Evolutionary conservation across 306 rosid genomes (phyloP), one percentile per base, ranked within the genome.

Genomic region (Vigna unguiculata): DNA sequence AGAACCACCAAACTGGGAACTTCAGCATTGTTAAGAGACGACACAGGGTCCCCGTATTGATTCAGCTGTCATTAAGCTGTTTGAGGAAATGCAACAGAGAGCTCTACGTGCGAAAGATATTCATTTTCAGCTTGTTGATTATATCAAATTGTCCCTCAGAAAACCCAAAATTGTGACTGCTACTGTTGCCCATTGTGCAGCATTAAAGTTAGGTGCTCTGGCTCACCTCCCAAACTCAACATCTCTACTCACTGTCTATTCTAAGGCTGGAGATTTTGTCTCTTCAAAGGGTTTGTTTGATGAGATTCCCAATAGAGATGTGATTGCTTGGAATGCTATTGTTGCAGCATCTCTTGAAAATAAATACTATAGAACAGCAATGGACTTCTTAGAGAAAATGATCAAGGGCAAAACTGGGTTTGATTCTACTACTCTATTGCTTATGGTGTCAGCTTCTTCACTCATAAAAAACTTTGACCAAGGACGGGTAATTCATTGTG

Each of bases 351-450:
- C 75, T 45, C 75, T 85, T 47, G 78, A 73, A 68, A 76, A 79
- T 71, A 83, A 83, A 12, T 82, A 57, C 66, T 74, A 72, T 61
- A 69, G 11, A 19, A 71, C 64, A 52, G 86, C 90, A 45, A 70
- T 77, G 80, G 74, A 70, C 60, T 76, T 83, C 68, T 83, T 88
- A 38, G 74, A 53, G 59, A 63, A 69, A 66, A 88, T 88, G 90
- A 46, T 74, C 48, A 59, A 73, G 43, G 73, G 38, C 6, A 76
- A 72, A 76, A 69, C 49, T 38, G 83, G 79, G 72, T 86, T 83
- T 77, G 90, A 88, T 82, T 88, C 90, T 63, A 88, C 83, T 47
- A 88, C 91, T 83, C 85, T 88, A 16, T 83, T 85, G 83, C 86
- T 88, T 59, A 77, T 83, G 79, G 80, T 79, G 60, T 86, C 85